These are phyloP conservation scores for Trichosporon faecale DNA, from an alignment of 1,284 basidiomycete species.

Conservation along the genomic window DNA sequence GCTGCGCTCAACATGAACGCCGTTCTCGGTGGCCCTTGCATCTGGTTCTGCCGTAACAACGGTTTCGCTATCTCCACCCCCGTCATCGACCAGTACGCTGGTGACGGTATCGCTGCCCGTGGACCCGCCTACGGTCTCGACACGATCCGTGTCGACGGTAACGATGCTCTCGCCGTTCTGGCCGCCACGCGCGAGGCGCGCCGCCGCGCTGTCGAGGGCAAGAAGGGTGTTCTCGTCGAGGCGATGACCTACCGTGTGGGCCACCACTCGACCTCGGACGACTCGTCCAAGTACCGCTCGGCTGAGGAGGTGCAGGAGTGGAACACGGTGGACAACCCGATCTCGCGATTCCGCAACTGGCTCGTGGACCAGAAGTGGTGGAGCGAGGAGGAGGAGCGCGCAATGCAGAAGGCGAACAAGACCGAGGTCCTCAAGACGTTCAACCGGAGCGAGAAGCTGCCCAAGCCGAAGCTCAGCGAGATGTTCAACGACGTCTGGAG, in stretches of 20 bases:
- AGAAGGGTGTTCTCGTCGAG: constrained; percentile 82
- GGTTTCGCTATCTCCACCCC: constrained; percentile 91
- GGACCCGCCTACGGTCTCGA: constrained; percentile 93
- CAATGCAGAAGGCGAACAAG: constrained; percentile 66
- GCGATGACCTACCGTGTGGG: constrained; percentile 90
- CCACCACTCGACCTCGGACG: constrained; percentile 94
- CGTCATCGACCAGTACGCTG: constrained; percentile 80
- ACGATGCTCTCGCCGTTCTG: constrained; percentile 84
- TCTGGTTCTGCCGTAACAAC: constrained; percentile 53
- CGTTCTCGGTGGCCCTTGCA: constrained; percentile 52
- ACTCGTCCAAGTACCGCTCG: constrained; percentile 84
- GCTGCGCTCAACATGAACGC: constrained; percentile 57
- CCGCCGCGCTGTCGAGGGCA: constrained; percentile 68
- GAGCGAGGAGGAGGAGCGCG: constrained; percentile 70
- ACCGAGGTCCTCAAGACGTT: constrained; percentile 73
- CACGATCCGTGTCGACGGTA: constrained; percentile 87
- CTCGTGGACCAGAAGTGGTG: constrained; percentile 84
- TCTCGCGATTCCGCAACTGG: constrained; percentile 76
- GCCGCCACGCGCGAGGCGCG: constrained; percentile 77
- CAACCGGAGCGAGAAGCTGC: constrained; percentile 69
- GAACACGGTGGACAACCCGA: constrained; percentile 72
- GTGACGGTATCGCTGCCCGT: constrained; percentile 87
- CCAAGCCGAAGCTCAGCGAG: constrained; percentile 67
- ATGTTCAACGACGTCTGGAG: constrained; percentile 79
- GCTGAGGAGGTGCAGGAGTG: constrained; percentile 80